phyloP scores from a whole-genome alignment of 2,329 filamentous ascomycete genomes.

The Cryphonectria japonica region DNA sequence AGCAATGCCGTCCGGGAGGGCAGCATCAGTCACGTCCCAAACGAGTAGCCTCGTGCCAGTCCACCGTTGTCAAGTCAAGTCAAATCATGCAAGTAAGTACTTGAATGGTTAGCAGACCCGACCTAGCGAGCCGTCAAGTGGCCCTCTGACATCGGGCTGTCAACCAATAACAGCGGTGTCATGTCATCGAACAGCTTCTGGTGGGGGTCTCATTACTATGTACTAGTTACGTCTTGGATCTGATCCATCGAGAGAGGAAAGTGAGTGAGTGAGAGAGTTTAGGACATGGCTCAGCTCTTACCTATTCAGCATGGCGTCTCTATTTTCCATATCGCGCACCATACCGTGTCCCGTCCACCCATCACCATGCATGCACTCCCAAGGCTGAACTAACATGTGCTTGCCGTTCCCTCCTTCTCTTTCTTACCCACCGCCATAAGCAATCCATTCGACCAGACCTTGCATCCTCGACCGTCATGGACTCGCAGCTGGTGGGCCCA shows the following conservation, averaged over 20 bases:
- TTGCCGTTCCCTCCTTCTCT: too few relatives aligned
- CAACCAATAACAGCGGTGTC: background rate
- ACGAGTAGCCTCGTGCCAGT: background rate
- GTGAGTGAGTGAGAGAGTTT: background rate
- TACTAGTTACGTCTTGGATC: background rate
- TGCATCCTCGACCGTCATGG: background rate
- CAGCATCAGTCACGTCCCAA: background rate
- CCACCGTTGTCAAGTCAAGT: background rate
- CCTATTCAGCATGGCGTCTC: background rate
- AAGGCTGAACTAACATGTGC: too few relatives aligned
- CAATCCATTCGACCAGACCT: background rate
- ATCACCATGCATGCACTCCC: background rate
- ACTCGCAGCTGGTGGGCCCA: background rate
- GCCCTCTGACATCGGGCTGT: background rate
- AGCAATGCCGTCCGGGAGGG: background rate
- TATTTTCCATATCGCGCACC: background rate
- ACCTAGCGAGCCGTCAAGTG: background rate
- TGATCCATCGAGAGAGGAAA: background rate
- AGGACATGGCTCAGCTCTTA: background rate
- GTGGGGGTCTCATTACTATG: background rate
- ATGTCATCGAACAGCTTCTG: background rate
- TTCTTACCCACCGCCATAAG: background rate
- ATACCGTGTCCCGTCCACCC: background rate
- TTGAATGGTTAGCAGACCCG: background rate
- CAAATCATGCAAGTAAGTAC: background rate